These are phyloP conservation scores for Fusarium vanettenii DNA, from an alignment of 2,329 filamentous ascomycete genomes.

Conservation along the genomic window DNA sequence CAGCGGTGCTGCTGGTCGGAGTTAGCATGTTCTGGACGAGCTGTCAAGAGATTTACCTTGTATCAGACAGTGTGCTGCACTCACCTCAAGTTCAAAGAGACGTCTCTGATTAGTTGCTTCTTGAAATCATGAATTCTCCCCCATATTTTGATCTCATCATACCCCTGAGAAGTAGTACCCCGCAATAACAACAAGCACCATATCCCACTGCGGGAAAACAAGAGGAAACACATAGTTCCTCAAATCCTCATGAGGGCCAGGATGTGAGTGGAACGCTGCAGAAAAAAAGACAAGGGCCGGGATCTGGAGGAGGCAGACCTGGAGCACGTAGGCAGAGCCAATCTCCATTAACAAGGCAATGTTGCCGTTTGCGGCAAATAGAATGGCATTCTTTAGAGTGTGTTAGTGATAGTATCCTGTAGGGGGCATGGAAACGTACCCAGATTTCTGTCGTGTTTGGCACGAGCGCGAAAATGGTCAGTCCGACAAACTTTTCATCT, in stretches of 20 bases:
- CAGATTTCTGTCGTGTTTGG: not conserved
- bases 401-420: not conserved
- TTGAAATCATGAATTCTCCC: not conserved
- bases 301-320: not conserved
- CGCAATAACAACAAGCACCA: not conserved
- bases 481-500: not conserved
- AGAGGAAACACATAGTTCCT: not conserved
- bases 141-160: not conserved
- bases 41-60: not conserved
- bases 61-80: not conserved
- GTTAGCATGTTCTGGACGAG: not conserved
- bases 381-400: not conserved
- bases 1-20: not conserved
- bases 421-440: not conserved
- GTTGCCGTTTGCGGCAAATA: not conserved
- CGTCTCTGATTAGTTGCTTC: too few relatives aligned
- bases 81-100: not conserved
- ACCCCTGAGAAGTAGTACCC: not conserved
- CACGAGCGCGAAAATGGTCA: not conserved
- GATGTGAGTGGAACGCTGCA: not conserved
- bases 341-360: not conserved
- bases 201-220: slow-evolving; percentile 2
- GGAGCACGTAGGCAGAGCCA: not conserved
- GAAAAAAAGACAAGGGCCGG: not conserved
- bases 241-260: not conserved